Evolutionary conservation across 129 eudicot genomes (phyloP), one percentile per base, ranked within the genome.

Genomic region (Flaveria linearis): DNA sequence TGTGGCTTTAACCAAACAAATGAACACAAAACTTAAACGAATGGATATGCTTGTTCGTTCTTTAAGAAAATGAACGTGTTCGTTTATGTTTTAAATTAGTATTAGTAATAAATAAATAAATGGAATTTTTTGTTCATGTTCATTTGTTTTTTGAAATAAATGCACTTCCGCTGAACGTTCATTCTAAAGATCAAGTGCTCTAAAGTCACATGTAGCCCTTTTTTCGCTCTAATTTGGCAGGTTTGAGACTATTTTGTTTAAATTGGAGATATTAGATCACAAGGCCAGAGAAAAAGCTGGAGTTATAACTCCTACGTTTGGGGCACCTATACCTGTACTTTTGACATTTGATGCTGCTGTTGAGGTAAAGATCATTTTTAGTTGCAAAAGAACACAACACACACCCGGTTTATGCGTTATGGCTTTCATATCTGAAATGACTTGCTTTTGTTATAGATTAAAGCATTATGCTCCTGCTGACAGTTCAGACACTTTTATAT

Each of bases 281-380:
- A 93, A 88, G 75, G 95, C 97, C 75, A 86, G 98, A 74, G 98
- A 93, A 87, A 90, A 89, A 83, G 98, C 98, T 76, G 98, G 97
- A 76, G 86, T 90, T 68, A 90, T 93, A 72, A 86, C 92, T 74
- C 88, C 88, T 67, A 90, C 98, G 23, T 88, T 90, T 85, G 97
- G 96, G 79, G 79, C 93, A n/a, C 91, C 97, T 61, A 76, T 93
- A 85, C 96, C 97, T 55, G 96, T 90, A 49, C 86, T 86, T 83
- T 78, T 93, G 71, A 91, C 91, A 71, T 89, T 87, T 79, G 98
- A 87, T 87, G 98, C 96, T 83, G 98, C 97, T 57, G 88, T 84
- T 72, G 98, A 93, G 98, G 97, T 93, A 76, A n/a, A 9, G 9
- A 23, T 25, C n/a, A n/a, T 6, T 30, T 33, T 52, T 52, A 9